phyloP scores from a whole-genome alignment of 305 asterid genomes.

The Fraxinus albicans region DNA sequence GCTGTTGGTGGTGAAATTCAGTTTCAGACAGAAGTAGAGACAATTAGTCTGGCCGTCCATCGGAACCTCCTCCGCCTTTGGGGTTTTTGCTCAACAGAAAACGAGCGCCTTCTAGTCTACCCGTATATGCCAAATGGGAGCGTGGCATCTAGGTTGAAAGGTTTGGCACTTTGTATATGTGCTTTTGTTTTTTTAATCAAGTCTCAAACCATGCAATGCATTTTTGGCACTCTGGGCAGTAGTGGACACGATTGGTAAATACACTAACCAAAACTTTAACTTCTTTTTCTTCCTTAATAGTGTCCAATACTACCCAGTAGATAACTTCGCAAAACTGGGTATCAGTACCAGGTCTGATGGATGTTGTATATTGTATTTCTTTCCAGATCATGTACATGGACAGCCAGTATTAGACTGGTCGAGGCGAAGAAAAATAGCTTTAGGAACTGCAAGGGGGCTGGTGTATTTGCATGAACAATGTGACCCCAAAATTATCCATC shows the following conservation, averaged over 20 bases:
- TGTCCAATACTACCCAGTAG: background rate
- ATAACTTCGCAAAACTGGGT: background rate
- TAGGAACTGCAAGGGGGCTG: slow-evolving; percentile 93
- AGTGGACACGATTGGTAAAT: background rate
- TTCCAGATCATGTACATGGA: slow-evolving; percentile 67
- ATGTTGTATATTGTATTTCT: background rate
- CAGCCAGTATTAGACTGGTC: slow-evolving; percentile 88
- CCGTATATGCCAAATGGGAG: slow-evolving; percentile 97
- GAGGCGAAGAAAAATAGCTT: slow-evolving; percentile 75
- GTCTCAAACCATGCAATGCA: background rate
- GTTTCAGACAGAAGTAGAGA: slow-evolving; percentile 92
- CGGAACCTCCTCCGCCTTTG: slow-evolving; percentile 85
- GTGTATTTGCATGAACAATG: slow-evolving; percentile 94
- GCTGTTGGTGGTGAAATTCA: slow-evolving; percentile 89
- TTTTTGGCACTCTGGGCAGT: background rate
- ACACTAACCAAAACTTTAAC: background rate
- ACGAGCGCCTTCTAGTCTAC: slow-evolving; percentile 85
- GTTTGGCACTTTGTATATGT: slow-evolving; percentile 31
- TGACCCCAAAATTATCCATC: slow-evolving; percentile 90
- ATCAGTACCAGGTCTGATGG: background rate
- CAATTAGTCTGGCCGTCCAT: slow-evolving; percentile 92
- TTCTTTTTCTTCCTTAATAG: background rate
- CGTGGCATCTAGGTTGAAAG: slow-evolving; percentile 85
- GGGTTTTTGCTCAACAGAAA: slow-evolving; percentile 92
- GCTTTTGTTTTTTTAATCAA: background rate